Evolutionary conservation across 225 moss, liverwort and hornwort species (phyloP), one percentile per base, ranked within the genome.

Genomic region (Marchantia polymorpha): DNA sequence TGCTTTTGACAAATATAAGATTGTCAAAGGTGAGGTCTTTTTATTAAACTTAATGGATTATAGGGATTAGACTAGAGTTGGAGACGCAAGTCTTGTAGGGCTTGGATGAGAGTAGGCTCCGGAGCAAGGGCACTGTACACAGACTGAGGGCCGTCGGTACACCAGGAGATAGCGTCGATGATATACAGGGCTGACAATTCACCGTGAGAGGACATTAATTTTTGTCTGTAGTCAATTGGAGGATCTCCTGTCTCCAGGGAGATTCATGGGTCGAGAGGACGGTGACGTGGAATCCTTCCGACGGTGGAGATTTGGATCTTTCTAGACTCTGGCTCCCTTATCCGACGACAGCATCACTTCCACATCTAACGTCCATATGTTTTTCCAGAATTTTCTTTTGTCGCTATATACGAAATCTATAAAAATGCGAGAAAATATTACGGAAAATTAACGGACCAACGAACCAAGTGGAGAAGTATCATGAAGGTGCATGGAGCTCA

Each of bases 271-370:
- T 26, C 10, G 13, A 20, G 68, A 69, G 3, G 0, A 26, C 14
- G n/a, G 8, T 54, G 54, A 73, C 73, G 73, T 73, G 73, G 54
- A 26, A 29, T 14, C 0, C 25, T 16, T 26, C 54, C 25, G 71
- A 71, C 71, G 15, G 71, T 51, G 16, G 23, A 49, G 47, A 71
- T 71, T 50, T 71, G 49, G 71, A 71, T 71, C 71, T 71, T 71
- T 51, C 50, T 39, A 16, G 39, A 19, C 39, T 20, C 8, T 7
- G 68, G 65, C 14, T 65, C 65, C 16, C 68, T 20, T 39, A 47
- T 39, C 68, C 46, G 12, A 69, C 17, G 68, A 16, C 23, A 20
- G 71, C 50, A 51, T 71, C 71, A 23, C 20, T 49, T 23, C 49
- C n/a, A 50, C n/a, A 69, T n/a, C 64, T 64, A 23, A 6, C 51